Conservation (phyloP, 2,329 filamentous ascomycete genomes). For the Colletotrichum graminicola region DNA sequence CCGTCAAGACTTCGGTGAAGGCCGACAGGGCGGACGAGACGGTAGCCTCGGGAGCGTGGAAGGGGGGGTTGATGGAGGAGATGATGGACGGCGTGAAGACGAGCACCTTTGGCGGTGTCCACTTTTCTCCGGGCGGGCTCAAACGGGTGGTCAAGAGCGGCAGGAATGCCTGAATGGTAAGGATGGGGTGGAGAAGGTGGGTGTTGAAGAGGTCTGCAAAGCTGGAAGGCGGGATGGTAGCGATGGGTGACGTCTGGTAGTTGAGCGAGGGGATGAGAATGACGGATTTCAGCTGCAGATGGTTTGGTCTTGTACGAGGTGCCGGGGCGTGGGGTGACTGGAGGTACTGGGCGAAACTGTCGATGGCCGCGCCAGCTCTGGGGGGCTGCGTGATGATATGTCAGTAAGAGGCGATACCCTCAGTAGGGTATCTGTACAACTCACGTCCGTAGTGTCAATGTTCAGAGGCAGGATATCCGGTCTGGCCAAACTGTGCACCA, state of each 20-base stretch:
- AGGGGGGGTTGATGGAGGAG: conserved; percentile 81
- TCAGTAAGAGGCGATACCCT: conserved; percentile 20
- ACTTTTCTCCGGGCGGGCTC: conserved; percentile 63
- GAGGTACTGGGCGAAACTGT: conserved; percentile 78
- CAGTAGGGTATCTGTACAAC: conserved; percentile 47
- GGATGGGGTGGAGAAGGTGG: conserved; percentile 88
- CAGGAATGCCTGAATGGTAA: conserved; percentile 91
- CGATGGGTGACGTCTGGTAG: conserved; percentile 86
- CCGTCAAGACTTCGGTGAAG: conserved; percentile 83
- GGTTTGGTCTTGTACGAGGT: conserved; percentile 80
- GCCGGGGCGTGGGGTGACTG: conserved; percentile 81
- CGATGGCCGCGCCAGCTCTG: conserved; percentile 75
- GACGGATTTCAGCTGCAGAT: conserved; percentile 81
- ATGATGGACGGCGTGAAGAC: conserved; percentile 85
- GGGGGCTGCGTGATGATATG: conserved; percentile 66
- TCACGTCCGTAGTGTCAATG: conserved; percentile 84
- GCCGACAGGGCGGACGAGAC: conserved; percentile 89
- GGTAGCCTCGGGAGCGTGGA: conserved; percentile 87
- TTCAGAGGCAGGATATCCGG: conserved; percentile 85
- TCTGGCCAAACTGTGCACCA: conserved; percentile 81
- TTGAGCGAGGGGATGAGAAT: conserved; percentile 85
- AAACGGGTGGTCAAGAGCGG: conserved; percentile 77
- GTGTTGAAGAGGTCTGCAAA: conserved; percentile 94
- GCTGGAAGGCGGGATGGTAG: conserved; percentile 83
- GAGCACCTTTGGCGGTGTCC: conserved; percentile 74